A percentile compares a stretch with the other conserved stretches of the same genome.
Evolutionary conservation across 2,329 filamentous ascomycete genomes (phyloP).

Genomic region (Fusarium veterinarium): DNA sequence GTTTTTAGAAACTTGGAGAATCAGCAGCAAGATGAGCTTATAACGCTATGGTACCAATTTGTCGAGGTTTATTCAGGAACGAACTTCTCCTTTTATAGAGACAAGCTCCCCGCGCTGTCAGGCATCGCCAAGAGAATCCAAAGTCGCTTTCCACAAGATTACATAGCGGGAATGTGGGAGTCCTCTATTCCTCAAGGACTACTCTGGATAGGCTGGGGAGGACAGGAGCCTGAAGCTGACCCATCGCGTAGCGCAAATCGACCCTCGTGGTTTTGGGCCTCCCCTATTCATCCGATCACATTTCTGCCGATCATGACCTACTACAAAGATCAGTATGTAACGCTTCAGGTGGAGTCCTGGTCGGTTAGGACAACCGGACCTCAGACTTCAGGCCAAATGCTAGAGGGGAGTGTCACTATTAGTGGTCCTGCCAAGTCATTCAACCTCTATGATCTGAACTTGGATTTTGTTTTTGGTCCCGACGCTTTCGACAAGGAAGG

Average conservation of each 20-base stretch:
- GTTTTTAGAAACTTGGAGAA: neutral
- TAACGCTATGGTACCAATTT: neutral
- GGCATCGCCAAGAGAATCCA: neutral
- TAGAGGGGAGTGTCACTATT: neutral
- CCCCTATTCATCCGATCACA: neutral
- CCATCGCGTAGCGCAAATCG: neutral
- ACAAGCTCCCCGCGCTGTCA: neutral
- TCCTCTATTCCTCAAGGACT: neutral
- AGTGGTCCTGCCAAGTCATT: neutral
- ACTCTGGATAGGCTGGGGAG: neutral
- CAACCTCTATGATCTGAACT: neutral
- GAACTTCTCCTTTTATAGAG: neutral
- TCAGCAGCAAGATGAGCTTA: fast-evolving
- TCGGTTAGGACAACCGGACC: neutral
- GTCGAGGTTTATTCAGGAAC: neutral
- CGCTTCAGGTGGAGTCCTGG: neutral
- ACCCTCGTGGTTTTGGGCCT: conserved; percentile 6
- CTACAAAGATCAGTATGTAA: neutral
- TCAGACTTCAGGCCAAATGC: neutral
- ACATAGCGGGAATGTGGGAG: neutral
- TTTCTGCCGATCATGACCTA: neutral
- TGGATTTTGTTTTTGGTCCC: neutral
- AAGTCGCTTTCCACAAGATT: neutral
- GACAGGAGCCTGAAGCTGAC: neutral
- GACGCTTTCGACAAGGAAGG: neutral